Evolutionary conservation across 768 basidiomycete species (phyloP), one percentile per base, ranked within the genome.

Genomic region (Pisolithus microcarpus): DNA sequence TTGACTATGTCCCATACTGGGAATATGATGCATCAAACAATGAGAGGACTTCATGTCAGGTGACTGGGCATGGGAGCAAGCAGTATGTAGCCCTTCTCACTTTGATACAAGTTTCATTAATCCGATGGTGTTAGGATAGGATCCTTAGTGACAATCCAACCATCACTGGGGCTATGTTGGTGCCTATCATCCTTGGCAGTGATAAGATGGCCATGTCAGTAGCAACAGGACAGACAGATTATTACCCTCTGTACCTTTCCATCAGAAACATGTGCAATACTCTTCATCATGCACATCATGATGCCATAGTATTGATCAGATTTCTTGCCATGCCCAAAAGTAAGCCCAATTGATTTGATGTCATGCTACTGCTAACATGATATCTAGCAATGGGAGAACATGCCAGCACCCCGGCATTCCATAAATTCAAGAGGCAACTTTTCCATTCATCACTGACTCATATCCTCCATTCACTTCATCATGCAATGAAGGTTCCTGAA

Each of bases 261-360:
- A 54, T 56, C 1, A 31, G 55, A 23, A 56, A 56, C 31, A 30
- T 56, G 1, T 31, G 4, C 5, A 56, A 56, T 18, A 49, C 18
- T 24, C 39, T 45, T 11, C 16, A 23, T 9, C n/a, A 21, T 23
- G 50, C 54, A 38, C 50, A 57, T 26, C 3, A 26, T 0, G 23
- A 54, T 39, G 52, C 49, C 0, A 18, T 56, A 4, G 46, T 51
- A 0, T 48, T 66, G 8, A 52, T 69, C 18, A 65, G 53, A 0
- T 71, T 72, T 51, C 51, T 66, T 26, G 52, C 60, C 5, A 66
- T 69, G 28, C 59, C 63, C 0, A 66, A 67, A 5, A 24, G 23
- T 24, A 24, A 2, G 5, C 23, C 23, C 34, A 16, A n/a, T 10
- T 16, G 4, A 38, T 30, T 24, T 43, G 1, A 4, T 30, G 30